Evolutionary conservation across 345 rosid genomes (phyloP), one percentile per base, ranked within the genome.

Genomic region (Trapa bicornis): DNA sequence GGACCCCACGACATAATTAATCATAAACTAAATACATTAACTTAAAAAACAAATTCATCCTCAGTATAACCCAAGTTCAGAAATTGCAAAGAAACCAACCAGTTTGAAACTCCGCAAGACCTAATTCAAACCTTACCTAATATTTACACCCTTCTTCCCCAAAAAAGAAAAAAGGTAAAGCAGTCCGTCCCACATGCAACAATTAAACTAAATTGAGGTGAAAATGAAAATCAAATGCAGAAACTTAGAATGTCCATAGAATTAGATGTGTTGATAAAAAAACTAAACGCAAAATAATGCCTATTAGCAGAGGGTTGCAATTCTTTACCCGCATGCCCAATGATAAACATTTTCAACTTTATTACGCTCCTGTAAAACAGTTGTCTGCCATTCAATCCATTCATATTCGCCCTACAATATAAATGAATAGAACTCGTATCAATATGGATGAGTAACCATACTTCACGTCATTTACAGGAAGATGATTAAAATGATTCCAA

Each of bases 271-370:
- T 60, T 41, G 36, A 15, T 35, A 50, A 33, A 43, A 74, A 65
- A 41, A 67, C 67, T 69, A 37, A 32, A 37, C 32, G 69, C 38
- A 77, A 60, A 61, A 43, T 60, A 68, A 54, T 48, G 38, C 67
- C 38, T 11, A 2, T 58, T 8, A 33, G 32, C 32, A n/a, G n/a
- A 11, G 33, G 67, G 73, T 41, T 17, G 22, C 29, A 15, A 50
- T 2, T 50, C 4, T 60, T 74, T 86, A 95, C 99, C 97, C 96
- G 77, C 99, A 95, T 64, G 87, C 89, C 99, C 99, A 95, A 71
- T 87, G 79, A 70, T 81, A 85, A 67, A 94, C 97, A 85, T 94
- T 91, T 85, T 94, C 97, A 54, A 91, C 81, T 47, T 75, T 81
- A 74, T 91, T 95, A 58, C 99, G 96, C 74, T 86, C 89, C 61